Base-by-base conservation (phyloP, 2,329 filamentous ascomycete species). In the Aspergillus ruber region DNA sequence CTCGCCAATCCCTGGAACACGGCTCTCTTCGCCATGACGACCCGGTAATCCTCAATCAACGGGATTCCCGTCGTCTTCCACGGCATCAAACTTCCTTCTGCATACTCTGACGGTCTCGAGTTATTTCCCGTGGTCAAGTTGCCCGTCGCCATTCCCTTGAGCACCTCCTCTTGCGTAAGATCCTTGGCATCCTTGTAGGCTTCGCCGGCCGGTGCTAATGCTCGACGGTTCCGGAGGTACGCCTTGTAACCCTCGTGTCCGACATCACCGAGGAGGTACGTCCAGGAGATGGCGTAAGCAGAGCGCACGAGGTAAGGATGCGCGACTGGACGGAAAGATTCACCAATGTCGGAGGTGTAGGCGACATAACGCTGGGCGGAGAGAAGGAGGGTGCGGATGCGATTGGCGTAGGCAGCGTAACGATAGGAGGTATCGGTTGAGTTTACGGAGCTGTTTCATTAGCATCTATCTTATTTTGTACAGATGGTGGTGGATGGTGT, bases 301-400 rank as follows among this genome's bases (percentile, higher is more conserved):
- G 81, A 76, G 50, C 85, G 81, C 9, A 98, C 86, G 3, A 94
- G 72, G 60, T 78, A 83, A 0, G 90, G 91, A 64, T 96, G 90
- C 3, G 91, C 90, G 35, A 98, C 80, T 0, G 93, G 93, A 2
- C 93, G 83, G 71, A 98, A 98, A 0, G 88, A 94, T 70, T 98
- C 93, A 65, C 93, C 93, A 54, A 98, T 91, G 62, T 97, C 91
- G 17, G 85, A 90, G 0, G 93, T 97, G 68, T 98, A 98, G 48
- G 93, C 93, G 43, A 98, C 90, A 63, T 98, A 98, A 61, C 93
- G 85, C 63, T 97, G 93, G 3, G 90, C 90, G 13, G 87, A 89
- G 57, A 90, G 75, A 61, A 98, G 82, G 56, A 97, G 87, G 6
- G 90, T 95, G 52, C 88, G 84, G 53, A 93, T 74, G 43, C 93